These are phyloP conservation scores for Raddia distichophylla DNA, from an alignment of 176 grass and related monocot genomes.

Conservation along the genomic window DNA sequence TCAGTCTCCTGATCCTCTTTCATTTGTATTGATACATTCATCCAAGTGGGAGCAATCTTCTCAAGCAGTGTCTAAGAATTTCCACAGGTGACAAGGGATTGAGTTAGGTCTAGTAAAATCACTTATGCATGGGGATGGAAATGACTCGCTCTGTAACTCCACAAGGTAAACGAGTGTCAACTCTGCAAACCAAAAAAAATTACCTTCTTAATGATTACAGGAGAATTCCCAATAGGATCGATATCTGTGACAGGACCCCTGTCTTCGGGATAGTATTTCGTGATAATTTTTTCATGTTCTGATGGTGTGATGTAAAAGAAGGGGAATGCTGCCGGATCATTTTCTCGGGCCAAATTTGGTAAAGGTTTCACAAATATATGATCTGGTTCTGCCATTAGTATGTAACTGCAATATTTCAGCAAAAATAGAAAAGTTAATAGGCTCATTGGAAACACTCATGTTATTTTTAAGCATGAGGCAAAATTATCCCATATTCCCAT, in stretches of 20 bases:
- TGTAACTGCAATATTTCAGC: conserved; percentile 65
- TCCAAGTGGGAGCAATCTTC: conserved; percentile 98
- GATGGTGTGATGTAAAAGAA: conserved; percentile 94
- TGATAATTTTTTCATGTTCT: conserved; percentile 72
- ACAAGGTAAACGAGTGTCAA: not conserved
- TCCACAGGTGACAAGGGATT: conserved; percentile 18
- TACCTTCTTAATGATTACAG: conserved; percentile 99
- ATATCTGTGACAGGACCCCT: conserved; percentile 75
- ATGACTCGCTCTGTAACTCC: not conserved
- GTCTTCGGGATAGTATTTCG: conserved; percentile 90
- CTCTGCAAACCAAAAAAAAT: not conserved
- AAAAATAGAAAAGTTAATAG: conserved; percentile 12
- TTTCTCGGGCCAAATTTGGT: conserved; percentile 71
- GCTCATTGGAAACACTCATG: not conserved
- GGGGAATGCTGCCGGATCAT: conserved; percentile 76
- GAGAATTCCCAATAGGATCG: conserved; percentile 96
- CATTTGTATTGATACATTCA: conserved; percentile 94
- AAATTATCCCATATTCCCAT: not conserved
- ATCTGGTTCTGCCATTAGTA: conserved; percentile 99
- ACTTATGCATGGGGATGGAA: conserved; percentile 5
- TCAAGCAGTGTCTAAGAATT: conserved; percentile 53
- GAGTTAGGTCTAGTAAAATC: not conserved
- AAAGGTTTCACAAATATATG: conserved; percentile 92
- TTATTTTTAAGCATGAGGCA: conserved; percentile 21
- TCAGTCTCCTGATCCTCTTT: conserved; percentile 91